Evolutionary conservation across 2,329 filamentous ascomycete species (phyloP), one percentile per base, ranked within the genome.

Genomic region (Verticillium dahliae): DNA sequence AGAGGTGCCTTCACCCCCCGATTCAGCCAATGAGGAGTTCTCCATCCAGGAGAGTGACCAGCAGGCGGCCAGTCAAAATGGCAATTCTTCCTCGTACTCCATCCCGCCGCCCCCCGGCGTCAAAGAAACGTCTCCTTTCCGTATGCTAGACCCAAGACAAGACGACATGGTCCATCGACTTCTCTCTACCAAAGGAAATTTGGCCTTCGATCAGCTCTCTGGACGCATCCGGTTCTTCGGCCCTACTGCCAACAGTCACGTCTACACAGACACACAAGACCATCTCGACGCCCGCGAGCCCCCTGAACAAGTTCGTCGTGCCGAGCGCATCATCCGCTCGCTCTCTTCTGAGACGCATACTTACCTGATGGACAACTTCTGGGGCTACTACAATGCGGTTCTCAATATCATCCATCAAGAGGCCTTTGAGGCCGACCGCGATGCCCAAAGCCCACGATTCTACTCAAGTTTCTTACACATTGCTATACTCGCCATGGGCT

Each of bases 391-490:
- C 69, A 83, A 85, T 62, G 70, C 75, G 1, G 75, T 80, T 9
- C 72, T 81, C 14, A 78, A 79, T 61, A 75, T 83, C 15, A 72
- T 84, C 34, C 79, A 84, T 67, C 77, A 76, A 54, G 73, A 75
- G 3, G 77, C 80, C 1, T 84, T 84, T 60, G 78, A 81, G 57
- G 73, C 76, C 7, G 80, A 81, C 61, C 74, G 76, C 10, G 75
- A 78, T 18, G 73, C 74, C 2, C 78, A 78, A 15, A 74, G 77
- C 33, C 74, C 76, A 15, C 79, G 78, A 50, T 82, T 81, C 63
- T 84, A 83, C 67, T 81, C 80, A 3, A 73, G 76, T 0, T 84
- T 84, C 57, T 69, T 84, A 6, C 81, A 84, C 64, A 77, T 84
- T 18, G 73, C 78, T 59, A 74, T 84, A 10, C 70, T 84, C 14